A percentile compares a stretch with the other conserved stretches of the same genome.
Evolutionary conservation across 2,329 filamentous ascomycete genomes (phyloP).

Genomic region (Chrysoporthe cubensis): DNA sequence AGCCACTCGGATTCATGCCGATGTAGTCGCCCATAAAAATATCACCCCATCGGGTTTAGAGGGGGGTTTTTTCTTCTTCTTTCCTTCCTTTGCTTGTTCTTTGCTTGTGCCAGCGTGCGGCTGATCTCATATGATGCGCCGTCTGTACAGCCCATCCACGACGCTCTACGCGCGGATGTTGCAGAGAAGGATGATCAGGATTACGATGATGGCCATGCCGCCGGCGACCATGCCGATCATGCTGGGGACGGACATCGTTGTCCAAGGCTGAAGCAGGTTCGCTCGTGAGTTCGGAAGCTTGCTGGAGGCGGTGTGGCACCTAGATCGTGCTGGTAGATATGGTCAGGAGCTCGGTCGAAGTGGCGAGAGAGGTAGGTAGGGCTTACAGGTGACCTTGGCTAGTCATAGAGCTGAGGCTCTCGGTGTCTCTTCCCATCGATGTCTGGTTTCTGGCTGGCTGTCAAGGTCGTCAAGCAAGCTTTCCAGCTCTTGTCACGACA

Average conservation of each 20-base stretch:
- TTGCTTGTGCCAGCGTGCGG: background rate
- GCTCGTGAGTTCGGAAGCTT: too few relatives aligned
- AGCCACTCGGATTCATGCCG: background rate
- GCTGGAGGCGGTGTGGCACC: too few relatives aligned
- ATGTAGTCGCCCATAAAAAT: background rate
- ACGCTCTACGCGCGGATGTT: conserved; percentile 23
- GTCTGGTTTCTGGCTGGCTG: background rate
- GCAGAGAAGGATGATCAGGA: conserved; percentile 21
- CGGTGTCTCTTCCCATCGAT: background rate
- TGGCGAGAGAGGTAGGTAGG: too few relatives aligned
- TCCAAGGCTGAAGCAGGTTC: too few relatives aligned
- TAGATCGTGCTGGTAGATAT: too few relatives aligned
- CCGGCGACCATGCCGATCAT: conserved; percentile 17
- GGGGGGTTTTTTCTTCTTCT: too few relatives aligned
- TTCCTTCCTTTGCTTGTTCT: too few relatives aligned
- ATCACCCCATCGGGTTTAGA: background rate
- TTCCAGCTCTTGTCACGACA: background rate
- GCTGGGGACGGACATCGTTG: conserved; percentile 14
- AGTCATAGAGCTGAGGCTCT: background rate
- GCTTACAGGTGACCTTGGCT: too few relatives aligned
- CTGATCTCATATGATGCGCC: conserved; percentile 19
- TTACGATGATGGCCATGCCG: conserved; percentile 17
- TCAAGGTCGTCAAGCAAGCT: background rate
- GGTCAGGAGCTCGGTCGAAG: too few relatives aligned
- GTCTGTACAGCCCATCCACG: conserved; percentile 18